phyloP scores from a whole-genome alignment of 257 asterid species.

The Voacanga thouarsii region DNA sequence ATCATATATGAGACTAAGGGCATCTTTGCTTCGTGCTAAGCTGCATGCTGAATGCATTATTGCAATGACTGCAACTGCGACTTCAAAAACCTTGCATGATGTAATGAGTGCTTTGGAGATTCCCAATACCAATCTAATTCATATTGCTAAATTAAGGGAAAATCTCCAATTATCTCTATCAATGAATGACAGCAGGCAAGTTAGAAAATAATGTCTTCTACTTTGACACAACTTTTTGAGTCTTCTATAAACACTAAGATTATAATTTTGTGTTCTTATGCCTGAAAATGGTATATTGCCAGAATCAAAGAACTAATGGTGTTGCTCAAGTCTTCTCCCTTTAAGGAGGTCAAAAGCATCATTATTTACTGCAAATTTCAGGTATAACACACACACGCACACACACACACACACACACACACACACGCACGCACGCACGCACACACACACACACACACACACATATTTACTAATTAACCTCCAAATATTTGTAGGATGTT shows the following conservation, averaged over 20 bases:
- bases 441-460: no score
- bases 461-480: conserved; percentile 5
- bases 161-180: conserved; percentile 86
- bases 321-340: conserved; percentile 70
- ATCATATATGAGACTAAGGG: conserved; percentile 96
- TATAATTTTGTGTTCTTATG: background rate
- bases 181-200: conserved; percentile 60
- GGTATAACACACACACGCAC: no score
- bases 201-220: conserved; percentile 16
- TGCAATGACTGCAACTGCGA: conserved; percentile 98
- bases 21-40: conserved; percentile 62
- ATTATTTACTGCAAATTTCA: conserved; percentile 93
- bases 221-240: conserved; percentile 14
- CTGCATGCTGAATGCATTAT: conserved; percentile 85
- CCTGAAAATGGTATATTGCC: conserved; percentile 12
- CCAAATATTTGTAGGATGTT: conserved; percentile 5
- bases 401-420: no score
- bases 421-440: no score
- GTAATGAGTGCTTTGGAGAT: conserved; percentile 86
- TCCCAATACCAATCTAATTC: conserved; percentile 64
- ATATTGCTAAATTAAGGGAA: conserved; percentile 66
- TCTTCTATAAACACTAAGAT: conserved; percentile 14
- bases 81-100: conserved; percentile 62
- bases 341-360: conserved; percentile 69
- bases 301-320: conserved; percentile 76